A percentile compares a stretch with the other conserved stretches of the same genome.
Evolutionary conservation across 1,139 yeast species (phyloP).

Genomic region (Eremothecium sinecaudum): DNA sequence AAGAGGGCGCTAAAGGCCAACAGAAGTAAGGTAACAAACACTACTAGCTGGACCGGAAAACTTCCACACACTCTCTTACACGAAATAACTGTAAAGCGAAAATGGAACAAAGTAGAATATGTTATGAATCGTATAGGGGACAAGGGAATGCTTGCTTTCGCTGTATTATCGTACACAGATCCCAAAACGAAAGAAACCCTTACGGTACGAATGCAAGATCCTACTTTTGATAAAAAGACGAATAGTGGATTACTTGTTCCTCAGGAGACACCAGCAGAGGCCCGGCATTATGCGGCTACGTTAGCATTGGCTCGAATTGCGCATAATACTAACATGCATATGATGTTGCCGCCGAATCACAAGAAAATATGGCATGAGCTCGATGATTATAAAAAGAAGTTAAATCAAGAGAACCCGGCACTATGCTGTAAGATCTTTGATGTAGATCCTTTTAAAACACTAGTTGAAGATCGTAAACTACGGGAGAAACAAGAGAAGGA

Average conservation of each 20-base stretch:
- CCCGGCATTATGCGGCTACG: constrained; percentile 85
- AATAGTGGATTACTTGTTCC: constrained; percentile 40
- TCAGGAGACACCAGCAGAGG: constrained; percentile 76
- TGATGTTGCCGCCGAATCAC: constrained; percentile 80
- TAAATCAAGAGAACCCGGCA: constrained; percentile 38
- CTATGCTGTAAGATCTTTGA: constrained; percentile 48
- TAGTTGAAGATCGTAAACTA: constrained; percentile 43
- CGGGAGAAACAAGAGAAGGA: constrained; percentile 40
- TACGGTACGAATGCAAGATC: constrained; percentile 52
- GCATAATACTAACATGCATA: constrained; percentile 70
- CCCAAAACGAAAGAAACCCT: constrained; percentile 71
- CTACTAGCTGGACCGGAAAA: constrained; percentile 86
- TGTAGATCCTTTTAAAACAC: constrained; percentile 62
- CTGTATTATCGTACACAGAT: constrained; percentile 58
- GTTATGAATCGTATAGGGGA: constrained; percentile 48
- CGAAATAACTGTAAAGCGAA: constrained; percentile 79
- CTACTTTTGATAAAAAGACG: constrained; percentile 34
- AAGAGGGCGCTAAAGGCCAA: constrained; percentile 17
- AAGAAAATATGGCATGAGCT: constrained; percentile 68
- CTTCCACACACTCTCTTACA: constrained; percentile 78
- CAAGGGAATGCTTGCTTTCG: constrained; percentile 53
- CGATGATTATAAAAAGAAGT: constrained; percentile 45
- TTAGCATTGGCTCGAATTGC: constrained; percentile 74
- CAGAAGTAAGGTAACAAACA: constrained; percentile 45
- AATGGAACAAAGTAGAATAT: constrained; percentile 81